Evolutionary conservation across 2,329 filamentous ascomycete genomes (phyloP), one percentile per base, ranked within the genome.

Genomic region (Akanthomyces dipterigenus): DNA sequence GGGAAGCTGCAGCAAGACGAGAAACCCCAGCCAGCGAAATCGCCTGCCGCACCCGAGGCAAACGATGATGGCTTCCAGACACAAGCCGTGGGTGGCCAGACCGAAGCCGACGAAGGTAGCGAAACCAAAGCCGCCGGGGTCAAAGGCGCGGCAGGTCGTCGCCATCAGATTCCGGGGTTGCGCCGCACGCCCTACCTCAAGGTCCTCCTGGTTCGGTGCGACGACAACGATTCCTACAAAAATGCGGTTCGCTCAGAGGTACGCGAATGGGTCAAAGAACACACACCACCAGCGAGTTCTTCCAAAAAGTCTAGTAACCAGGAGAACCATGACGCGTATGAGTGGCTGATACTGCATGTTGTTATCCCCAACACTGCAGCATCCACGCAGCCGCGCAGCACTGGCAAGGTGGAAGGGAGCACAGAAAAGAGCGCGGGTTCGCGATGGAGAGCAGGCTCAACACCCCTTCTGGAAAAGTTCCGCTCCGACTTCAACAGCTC

Each of bases 141-240:
- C 5, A 68, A 67, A 38, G 67, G 73, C 50, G 65, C 73, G n/a
- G 72, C 70, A 11, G 73, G 68, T 43, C 85, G 93, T 53, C 84
- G 95, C 55, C 95, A 99, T 72, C 95, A 99, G 72, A 98, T 99
- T 59, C 95, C 95, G 1, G 96, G 95, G 3, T 77, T 99, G 61
- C 88, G 93, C 43, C 90, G 91, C 64, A 98, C 93, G 0, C 92
- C 96, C 0, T 99, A 99, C 73, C 80, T 99, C 63, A 98, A 96
- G 73, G 78, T 99, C 7, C 88, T 93, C 62, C 78, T 99, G 2
- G 82, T 99, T 58, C 85, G 93, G 70, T 98, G 95, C 76, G 95
- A 98, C 76, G 95, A 99, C 71, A 96, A 92, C 69, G 96, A 99
- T 53, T 86, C 86, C 9, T 99, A 99, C 80, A 98, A 96, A 75